Percentiles rank a stretch among this genome's conserved stretches.
Conservation (phyloP, 768 basidiomycete genomes). For the Kwoniella dendrophila region DNA sequence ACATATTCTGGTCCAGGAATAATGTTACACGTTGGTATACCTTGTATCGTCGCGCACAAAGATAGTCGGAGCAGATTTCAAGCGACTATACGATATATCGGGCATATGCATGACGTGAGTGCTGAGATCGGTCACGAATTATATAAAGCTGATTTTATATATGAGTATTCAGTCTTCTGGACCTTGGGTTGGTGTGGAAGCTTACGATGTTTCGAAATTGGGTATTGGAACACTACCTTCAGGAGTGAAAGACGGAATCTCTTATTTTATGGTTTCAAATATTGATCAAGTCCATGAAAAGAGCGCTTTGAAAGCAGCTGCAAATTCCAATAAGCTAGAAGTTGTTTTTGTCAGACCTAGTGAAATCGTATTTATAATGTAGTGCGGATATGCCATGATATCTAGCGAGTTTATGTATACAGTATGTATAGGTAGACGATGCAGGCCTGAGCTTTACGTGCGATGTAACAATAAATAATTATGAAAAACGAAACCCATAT, state of each 20-base stretch:
- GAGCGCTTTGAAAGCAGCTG: not conserved
- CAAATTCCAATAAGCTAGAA: constrained; percentile 5
- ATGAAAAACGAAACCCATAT: too few relatives aligned
- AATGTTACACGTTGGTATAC: constrained; percentile 44
- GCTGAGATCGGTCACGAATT: too few relatives aligned
- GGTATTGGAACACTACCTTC: constrained; percentile 27
- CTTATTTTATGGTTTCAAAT: constrained; percentile 37
- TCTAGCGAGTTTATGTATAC: too few relatives aligned
- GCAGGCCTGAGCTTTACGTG: not conserved
- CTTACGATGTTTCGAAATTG: constrained; percentile 31
- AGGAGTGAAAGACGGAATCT: constrained; percentile 37
- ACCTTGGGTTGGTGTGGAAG: constrained; percentile 52
- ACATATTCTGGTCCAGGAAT: constrained; percentile 34
- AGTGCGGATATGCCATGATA: too few relatives aligned
- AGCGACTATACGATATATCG: constrained; percentile 48
- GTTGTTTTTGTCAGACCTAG: constrained; percentile 49
- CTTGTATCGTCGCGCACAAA: constrained; percentile 48
- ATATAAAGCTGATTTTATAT: not conserved
- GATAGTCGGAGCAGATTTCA: constrained; percentile 36
- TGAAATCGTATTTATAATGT: constrained; percentile 50
- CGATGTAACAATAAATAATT: not conserved
- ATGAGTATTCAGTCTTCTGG: constrained; percentile 30
- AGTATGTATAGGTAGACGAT: too few relatives aligned
- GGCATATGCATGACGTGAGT: constrained; percentile 37
- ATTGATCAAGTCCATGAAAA: not conserved